phyloP scores from a whole-genome alignment of 2,329 filamentous ascomycete genomes.

The Verticillium albo-atrum region DNA sequence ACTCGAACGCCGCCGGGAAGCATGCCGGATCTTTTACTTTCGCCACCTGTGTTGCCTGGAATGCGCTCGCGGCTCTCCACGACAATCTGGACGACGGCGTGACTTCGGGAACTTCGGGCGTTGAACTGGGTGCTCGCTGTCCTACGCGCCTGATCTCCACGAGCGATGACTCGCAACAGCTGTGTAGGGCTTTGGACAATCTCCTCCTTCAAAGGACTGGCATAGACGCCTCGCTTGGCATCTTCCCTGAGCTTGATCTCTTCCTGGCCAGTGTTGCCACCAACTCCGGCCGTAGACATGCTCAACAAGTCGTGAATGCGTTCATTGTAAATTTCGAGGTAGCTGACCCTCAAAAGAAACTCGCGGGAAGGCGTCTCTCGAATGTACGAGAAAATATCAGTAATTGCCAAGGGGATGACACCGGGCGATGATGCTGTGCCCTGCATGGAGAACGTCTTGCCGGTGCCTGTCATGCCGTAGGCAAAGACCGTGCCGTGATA shows the following conservation, averaged over 20 bases:
- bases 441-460: conserved; percentile 99
- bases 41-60: conserved; percentile 46
- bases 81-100: conserved; percentile 97
- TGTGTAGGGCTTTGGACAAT: conserved; percentile 98
- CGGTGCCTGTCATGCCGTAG: conserved; percentile 98
- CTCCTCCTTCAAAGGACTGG: conserved; percentile 92
- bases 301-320: conserved; percentile 91
- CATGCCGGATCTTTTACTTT: conserved; percentile 65
- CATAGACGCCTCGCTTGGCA: conserved; percentile 93
- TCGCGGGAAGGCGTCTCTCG: conserved; percentile 92
- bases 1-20: conserved; percentile 88
- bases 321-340: conserved; percentile 98
- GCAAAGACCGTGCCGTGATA: conserved; percentile 98
- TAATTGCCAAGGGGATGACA: conserved; percentile 95
- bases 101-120: conserved; percentile 90
- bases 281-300: conserved; percentile 57
- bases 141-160: conserved; percentile 84
- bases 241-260: conserved; percentile 98
- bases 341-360: conserved; percentile 92
- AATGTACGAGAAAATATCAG: conserved; percentile 98
- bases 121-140: conserved; percentile 98
- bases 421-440: conserved; percentile 92
- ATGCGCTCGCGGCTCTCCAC: conserved; percentile 91
- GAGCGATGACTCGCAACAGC: conserved; percentile 86
- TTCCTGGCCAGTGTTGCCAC: conserved; percentile 60